These are phyloP conservation scores for Emericellopsis atlantica DNA, from an alignment of 2,329 filamentous ascomycete species.

Conservation along the genomic window DNA sequence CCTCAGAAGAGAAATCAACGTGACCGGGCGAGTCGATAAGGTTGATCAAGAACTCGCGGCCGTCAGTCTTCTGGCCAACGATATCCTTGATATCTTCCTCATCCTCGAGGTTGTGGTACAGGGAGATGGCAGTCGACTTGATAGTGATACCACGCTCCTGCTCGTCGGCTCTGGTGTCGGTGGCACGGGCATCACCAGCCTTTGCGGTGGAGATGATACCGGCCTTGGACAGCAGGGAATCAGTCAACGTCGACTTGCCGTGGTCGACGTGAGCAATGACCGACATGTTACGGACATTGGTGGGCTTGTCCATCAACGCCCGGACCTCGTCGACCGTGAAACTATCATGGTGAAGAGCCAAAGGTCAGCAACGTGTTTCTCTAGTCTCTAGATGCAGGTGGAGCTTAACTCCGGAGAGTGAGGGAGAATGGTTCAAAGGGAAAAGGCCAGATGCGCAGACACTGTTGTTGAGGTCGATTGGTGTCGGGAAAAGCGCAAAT, in stretches of 20 bases:
- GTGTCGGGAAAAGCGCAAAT: neutral
- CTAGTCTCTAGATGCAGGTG: neutral
- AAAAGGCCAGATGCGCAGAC: neutral
- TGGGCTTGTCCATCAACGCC: conserved; percentile 65
- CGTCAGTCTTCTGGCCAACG: conserved; percentile 72
- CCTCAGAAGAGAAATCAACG: conserved; percentile 99
- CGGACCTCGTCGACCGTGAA: conserved; percentile 97
- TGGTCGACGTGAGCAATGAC: conserved; percentile 99
- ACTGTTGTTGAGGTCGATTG: neutral
- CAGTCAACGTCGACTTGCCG: conserved; percentile 99
- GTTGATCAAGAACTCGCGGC: conserved; percentile 99
- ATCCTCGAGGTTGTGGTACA: conserved; percentile 75
- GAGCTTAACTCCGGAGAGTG: conserved; percentile 6
- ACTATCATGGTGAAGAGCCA: conserved; percentile 38
- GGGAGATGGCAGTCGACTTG: conserved; percentile 99
- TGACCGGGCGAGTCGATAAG: conserved; percentile 99
- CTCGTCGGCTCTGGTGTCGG: conserved; percentile 93
- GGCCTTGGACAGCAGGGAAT: conserved; percentile 96
- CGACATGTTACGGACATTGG: conserved; percentile 88
- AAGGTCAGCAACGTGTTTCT: conserved; percentile 3
- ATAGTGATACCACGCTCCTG: conserved; percentile 99
- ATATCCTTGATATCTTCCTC: conserved; percentile 92
- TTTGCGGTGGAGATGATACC: conserved; percentile 99
- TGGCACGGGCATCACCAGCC: conserved; percentile 90
- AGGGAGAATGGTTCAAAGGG: conserved; percentile 5